Base-by-base conservation (phyloP, 306 rosid genomes). In the Pyrus communis region DNA sequence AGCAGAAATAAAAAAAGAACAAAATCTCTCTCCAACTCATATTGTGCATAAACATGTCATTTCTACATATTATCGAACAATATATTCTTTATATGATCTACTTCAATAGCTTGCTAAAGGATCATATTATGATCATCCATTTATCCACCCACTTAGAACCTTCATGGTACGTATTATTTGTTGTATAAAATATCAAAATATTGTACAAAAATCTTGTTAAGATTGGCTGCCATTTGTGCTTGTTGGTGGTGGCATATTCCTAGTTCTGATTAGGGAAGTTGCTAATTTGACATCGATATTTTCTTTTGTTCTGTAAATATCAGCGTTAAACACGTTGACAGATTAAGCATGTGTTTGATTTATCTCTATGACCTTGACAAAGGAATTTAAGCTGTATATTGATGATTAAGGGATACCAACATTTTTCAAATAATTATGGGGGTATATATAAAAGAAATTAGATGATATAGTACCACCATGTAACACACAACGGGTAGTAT, bases 1-100 rank as follows among this genome's bases (percentile, higher is more conserved):
- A 77, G 79, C 73, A 9, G 40, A 25, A 19, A 46, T 14, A 9
- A 49, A 35, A 17, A 70, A 61, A 52, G 62, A 45, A 19, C 64
- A 70, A 69, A 61, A 70, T 70, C 75, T 21, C 78, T 54, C 57
- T 42, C 33, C 25, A 65, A 11, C 61, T 38, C 9, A 30, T 63
- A 30, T 63, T 30, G n/a, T 63, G 21, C 9, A 63, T 30, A 30
- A 14, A 63, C 5, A 38, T 38, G 67, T 71, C 77, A 71, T 49
- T 71, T 64, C 77, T 45, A 38, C 42, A 38, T 38, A 70, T 61
- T 61, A 51, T 78, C 67, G 74, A 72, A 73, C 74, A 79, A 65
- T 35, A 65, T 72, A 49, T 49, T 49, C 7, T 23, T 57, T 64
- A 62, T 28, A 62, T 61, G 58, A 78, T 52, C 59, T 27, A 54